A percentile compares a stretch with the other conserved stretches of the same genome.
Conservation (phyloP, 805 yeast species). For the Candida montana region DNA sequence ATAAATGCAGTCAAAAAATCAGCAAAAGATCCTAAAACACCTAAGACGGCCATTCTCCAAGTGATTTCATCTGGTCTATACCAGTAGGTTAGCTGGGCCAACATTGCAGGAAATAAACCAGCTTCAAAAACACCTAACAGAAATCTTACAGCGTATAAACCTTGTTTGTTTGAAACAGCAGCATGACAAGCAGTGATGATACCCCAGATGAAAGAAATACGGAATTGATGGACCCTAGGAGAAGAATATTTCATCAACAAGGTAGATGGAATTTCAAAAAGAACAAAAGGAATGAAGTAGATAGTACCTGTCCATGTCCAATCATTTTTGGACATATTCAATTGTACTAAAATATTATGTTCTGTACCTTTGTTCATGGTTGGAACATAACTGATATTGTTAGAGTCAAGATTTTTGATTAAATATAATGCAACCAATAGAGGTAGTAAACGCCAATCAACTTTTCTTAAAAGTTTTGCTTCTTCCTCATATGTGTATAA, state of each 20-base stretch:
- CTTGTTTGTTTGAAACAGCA: slow-evolving; percentile 12
- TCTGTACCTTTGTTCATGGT: slow-evolving; percentile 8
- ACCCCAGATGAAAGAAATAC: slow-evolving; percentile 16
- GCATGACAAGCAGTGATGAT: slow-evolving; percentile 15
- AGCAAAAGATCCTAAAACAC: slow-evolving; percentile 21
- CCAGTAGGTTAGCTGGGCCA: slow-evolving; percentile 23
- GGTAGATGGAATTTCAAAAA: slow-evolving; percentile 18
- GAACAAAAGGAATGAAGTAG: slow-evolving; percentile 16
- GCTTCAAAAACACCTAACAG: slow-evolving; percentile 19
- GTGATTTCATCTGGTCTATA: slow-evolving; percentile 21
- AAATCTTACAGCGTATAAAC: slow-evolving; percentile 14
- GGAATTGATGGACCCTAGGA: slow-evolving; percentile 13
- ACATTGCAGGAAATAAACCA: slow-evolving; percentile 14
- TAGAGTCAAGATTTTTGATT: slow-evolving; percentile 16
- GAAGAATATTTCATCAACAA: slow-evolving; percentile 14
- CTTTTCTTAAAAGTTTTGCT: slow-evolving; percentile 8
- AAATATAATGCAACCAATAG: slow-evolving; percentile 13
- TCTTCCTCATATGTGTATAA: slow-evolving; percentile 6
- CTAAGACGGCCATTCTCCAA: slow-evolving; percentile 23
- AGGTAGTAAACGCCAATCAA: slow-evolving; percentile 16
- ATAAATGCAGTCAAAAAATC: slow-evolving; percentile 22
- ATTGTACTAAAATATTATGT: slow-evolving; percentile 8
- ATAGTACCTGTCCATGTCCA: slow-evolving; percentile 14
- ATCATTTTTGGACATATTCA: slow-evolving; percentile 11
- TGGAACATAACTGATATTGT: slow-evolving; percentile 15